Evolutionary conservation across 331 rosid species (phyloP), one percentile per base, ranked within the genome.

Genomic region (Saraca asoca): DNA sequence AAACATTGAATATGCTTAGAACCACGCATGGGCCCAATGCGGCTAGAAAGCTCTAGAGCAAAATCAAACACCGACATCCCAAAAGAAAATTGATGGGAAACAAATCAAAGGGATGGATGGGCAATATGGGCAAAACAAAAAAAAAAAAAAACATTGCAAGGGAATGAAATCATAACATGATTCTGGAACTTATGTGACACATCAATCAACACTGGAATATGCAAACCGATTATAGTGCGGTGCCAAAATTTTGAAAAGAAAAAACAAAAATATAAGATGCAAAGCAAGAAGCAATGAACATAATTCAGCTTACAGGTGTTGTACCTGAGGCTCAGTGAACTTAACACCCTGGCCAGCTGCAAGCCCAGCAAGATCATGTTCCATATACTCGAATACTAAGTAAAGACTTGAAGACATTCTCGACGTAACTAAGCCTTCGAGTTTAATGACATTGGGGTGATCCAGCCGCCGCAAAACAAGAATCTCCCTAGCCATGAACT

Each of bases 381-480:
- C 99, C 99, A 94, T 94, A 64, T 94, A 94, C 74, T 94, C 96
- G 37, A 94, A 94, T 29, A 94, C 88, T 74, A 94, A 83, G 85
- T 94, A 94, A 64, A 94, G 91, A 70, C 99, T 94, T 42, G 96
- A 88, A n/a, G 99, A 90, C 97, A 94, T 94, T 88, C 99, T 86
- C 7, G 99, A 94, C 74, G 99, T 94, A 55, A 89, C 99, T 64
- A 94, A 72, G 2, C 99, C 97, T 73, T 94, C 93, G 5, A 94
- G 99, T 88, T 90, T 94, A 48, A 94, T 48, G 61, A 94, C 90
- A 82, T 94, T 94, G 48, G 99, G 99, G 72, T 94, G 99, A 75
- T 94, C 99, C 72, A 94, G 97, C 74, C 71, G 85, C 64, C 95
- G 78, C 68, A 94, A 79, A 53, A 88, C 89, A 71, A 90, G 79